Percentiles rank a stretch among this genome's conserved stretches.
Conservation (phyloP, 371 early-diverging fungal genomes). For the Umbelopsis sp. region DNA sequence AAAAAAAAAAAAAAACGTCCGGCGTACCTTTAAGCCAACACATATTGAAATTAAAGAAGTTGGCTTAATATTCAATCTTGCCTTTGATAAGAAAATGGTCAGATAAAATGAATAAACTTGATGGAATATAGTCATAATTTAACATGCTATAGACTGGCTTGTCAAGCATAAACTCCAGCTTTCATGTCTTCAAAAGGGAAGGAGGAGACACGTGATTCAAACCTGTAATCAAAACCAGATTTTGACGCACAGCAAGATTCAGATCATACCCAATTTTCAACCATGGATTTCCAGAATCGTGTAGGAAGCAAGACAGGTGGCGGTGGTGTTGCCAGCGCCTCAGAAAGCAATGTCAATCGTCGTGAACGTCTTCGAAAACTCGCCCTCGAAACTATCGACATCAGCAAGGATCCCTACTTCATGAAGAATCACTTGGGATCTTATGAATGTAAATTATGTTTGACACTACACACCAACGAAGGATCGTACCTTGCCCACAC, state of each 20-base stretch:
- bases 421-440: conserved; percentile 98
- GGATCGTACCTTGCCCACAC: conserved; percentile 97
- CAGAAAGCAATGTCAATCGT: conserved; percentile 91
- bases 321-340: conserved; percentile 85
- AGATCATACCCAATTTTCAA: background rate
- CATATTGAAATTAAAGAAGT: too few relatives aligned
- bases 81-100: too few relatives aligned
- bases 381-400: conserved; percentile 96
- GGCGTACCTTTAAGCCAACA: too few relatives aligned
- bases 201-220: background rate
- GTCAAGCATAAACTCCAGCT: too few relatives aligned
- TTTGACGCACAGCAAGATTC: background rate
- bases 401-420: conserved; percentile 97
- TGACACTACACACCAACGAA: conserved; percentile 95
- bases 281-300: conserved; percentile 83
- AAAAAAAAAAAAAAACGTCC: too few relatives aligned
- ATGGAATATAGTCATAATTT: too few relatives aligned
- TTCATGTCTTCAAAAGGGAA: too few relatives aligned
- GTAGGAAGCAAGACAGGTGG: conserved; percentile 93
- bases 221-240: background rate
- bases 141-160: too few relatives aligned
- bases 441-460: conserved; percentile 96
- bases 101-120: too few relatives aligned
- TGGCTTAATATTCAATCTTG: too few relatives aligned
- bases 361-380: conserved; percentile 94